A percentile compares a stretch with the other conserved stretches of the same genome.
Evolutionary conservation across 169 alveolate species (phyloP).

Genomic region (Perkinsus olseni): DNA sequence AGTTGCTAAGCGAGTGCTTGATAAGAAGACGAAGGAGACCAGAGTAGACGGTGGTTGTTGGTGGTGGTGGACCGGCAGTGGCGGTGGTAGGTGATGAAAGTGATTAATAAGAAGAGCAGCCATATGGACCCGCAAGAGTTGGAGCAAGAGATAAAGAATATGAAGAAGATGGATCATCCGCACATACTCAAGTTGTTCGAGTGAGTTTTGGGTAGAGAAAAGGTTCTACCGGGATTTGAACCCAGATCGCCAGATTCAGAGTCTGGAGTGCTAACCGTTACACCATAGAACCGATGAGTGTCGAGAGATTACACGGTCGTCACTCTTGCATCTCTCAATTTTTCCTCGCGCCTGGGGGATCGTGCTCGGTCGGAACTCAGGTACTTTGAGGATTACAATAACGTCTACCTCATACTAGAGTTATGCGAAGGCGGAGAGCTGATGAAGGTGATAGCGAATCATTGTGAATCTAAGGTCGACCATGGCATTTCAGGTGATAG

Average conservation of each 20-base stretch:
- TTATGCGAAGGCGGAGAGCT: slow-evolving; percentile 63
- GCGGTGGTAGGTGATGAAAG: slow-evolving; percentile 4
- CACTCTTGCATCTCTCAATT: no score
- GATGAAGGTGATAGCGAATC: slow-evolving; percentile 22
- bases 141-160: neutral
- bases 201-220: neutral
- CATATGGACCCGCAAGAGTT: slow-evolving; percentile 6
- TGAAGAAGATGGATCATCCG: slow-evolving; percentile 50
- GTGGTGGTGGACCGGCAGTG: no score
- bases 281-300: neutral
- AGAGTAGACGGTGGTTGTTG: neutral
- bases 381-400: slow-evolving; percentile 45
- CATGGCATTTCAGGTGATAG: neutral
- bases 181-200: slow-evolving; percentile 53
- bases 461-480: no score
- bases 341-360: neutral
- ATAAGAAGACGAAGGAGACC: neutral
- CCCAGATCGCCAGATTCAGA: neutral
- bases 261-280: neutral
- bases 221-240: neutral
- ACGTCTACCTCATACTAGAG: slow-evolving; percentile 55
- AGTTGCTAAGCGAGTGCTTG: slow-evolving; percentile 31
- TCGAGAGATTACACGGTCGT: no score
- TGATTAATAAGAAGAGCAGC: neutral
- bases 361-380: neutral